These are phyloP conservation scores for Coemansia umbellata DNA, from an alignment of 192 early-diverging fungal species.

Conservation along the genomic window DNA sequence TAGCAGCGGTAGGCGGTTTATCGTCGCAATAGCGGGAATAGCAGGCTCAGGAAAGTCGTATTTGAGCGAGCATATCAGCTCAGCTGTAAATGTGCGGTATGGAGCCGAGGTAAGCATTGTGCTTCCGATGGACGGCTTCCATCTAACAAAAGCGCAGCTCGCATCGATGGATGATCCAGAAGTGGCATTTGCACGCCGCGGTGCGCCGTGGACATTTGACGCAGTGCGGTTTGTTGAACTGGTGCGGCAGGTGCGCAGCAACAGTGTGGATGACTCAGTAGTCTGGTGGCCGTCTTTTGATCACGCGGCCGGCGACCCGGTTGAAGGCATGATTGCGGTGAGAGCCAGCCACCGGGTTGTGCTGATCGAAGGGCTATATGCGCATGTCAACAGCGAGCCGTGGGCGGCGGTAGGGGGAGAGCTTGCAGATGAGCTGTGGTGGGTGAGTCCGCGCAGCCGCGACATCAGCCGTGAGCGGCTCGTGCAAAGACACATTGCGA, in stretches of 20 bases:
- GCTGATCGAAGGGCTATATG: constrained; percentile 55
- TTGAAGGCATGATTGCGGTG: constrained; percentile 34
- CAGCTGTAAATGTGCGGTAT: constrained; percentile 2
- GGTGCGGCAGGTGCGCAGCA: constrained; percentile 7
- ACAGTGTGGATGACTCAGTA: background rate
- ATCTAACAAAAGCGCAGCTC: constrained; percentile 34
- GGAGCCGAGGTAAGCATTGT: constrained; percentile 12
- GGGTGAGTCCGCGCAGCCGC: constrained; percentile 25
- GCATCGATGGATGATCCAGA: constrained; percentile 29
- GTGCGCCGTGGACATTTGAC: constrained; percentile 59
- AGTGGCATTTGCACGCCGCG: constrained; percentile 40
- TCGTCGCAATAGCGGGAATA: constrained; percentile 28
- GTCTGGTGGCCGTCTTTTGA: constrained; percentile 51
- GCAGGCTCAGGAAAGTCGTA: constrained; percentile 36
- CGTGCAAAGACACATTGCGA: constrained; percentile 37
- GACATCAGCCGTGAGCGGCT: constrained; percentile 32
- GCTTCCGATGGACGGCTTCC: constrained; percentile 62
- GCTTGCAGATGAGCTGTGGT: constrained; percentile 52
- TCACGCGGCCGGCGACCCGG: constrained; percentile 54
- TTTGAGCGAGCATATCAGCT: constrained; percentile 18
- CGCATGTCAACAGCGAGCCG: constrained; percentile 30
- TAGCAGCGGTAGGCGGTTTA: constrained; percentile 3
- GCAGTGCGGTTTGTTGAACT: constrained; percentile 21
- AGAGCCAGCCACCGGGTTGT: constrained; percentile 42
- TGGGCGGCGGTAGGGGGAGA: constrained; percentile 30